Evolutionary conservation across 129 eudicot species (phyloP).

Genomic region (Chrysanthemum seticuspe): DNA sequence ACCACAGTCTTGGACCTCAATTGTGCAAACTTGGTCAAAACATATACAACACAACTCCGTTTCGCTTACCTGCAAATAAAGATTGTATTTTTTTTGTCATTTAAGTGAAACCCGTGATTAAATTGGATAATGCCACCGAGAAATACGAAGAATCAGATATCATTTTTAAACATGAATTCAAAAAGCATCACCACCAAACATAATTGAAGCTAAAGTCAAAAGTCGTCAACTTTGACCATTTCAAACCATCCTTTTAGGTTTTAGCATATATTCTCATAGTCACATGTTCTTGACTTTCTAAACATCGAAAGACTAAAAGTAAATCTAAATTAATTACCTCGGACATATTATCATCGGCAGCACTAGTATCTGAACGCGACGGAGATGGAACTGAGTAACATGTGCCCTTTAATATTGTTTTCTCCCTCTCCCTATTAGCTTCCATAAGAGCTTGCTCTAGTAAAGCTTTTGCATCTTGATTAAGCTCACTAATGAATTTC

Average conservation of each 20-base stretch:
- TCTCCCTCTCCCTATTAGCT: conserved; percentile 45
- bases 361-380: conserved; percentile 32
- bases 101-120: conserved; percentile 14
- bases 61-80: conserved; percentile 49
- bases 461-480: conserved; percentile 45
- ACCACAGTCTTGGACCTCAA: conserved; percentile 76
- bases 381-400: conserved; percentile 39
- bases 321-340: conserved; percentile 52
- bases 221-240: conserved; percentile 36
- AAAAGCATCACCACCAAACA: conserved; percentile 23
- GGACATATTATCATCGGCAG: conserved; percentile 38
- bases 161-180: conserved; percentile 16
- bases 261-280: conserved; percentile 13
- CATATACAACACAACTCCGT: conserved; percentile 72
- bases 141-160: conserved; percentile 16
- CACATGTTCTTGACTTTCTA: conserved; percentile 28
- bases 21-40: conserved; percentile 72
- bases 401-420: conserved; percentile 38
- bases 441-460: conserved; percentile 41
- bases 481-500: conserved; percentile 53
- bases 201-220: conserved; percentile 21
- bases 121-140: conserved; percentile 8
- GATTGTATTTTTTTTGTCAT: not conserved
- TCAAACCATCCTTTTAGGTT: conserved; percentile 25
- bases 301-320: conserved; percentile 16